Conservation (phyloP, 2,329 filamentous ascomycete genomes). For the Penicillium sp. region DNA sequence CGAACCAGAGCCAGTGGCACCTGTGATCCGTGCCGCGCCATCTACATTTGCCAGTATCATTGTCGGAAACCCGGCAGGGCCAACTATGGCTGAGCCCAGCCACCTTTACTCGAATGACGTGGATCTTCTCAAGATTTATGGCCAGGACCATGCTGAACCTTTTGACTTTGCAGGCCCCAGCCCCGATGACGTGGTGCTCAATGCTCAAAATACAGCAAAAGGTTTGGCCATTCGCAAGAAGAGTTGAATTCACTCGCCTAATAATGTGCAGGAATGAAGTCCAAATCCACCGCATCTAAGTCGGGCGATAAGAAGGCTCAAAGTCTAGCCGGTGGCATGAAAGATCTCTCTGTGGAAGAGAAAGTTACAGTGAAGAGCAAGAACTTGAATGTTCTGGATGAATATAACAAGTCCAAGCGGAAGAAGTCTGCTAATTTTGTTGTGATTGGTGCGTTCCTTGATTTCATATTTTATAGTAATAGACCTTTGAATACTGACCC, state of each 20-base stretch:
- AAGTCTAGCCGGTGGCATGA: constrained; percentile 53
- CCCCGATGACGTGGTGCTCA: constrained; percentile 85
- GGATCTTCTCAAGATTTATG: constrained; percentile 44
- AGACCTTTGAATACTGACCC: constrained; percentile 20
- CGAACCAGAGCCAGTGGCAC: constrained; percentile 18
- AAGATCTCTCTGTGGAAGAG: constrained; percentile 55
- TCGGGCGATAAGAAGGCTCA: constrained; percentile 46
- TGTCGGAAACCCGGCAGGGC: constrained; percentile 35
- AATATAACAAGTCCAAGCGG: constrained; percentile 73
- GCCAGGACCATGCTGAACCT: constrained; percentile 46
- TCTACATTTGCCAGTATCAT: constrained; percentile 57
- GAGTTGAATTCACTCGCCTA: constrained; percentile 39
- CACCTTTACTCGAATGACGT: constrained; percentile 36
- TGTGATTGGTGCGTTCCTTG: constrained; percentile 72
- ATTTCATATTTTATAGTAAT: background rate
- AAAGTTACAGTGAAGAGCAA: constrained; percentile 66
- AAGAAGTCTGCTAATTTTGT: constrained; percentile 90
- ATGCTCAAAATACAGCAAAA: constrained; percentile 77
- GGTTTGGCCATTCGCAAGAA: constrained; percentile 64
- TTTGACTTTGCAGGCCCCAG: constrained; percentile 80
- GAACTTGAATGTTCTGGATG: constrained; percentile 80
- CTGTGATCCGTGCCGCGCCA: constrained; percentile 49
- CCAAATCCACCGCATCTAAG: constrained; percentile 47
- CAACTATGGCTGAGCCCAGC: constrained; percentile 37
- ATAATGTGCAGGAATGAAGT: constrained; percentile 51